Evolutionary conservation across 192 early-diverging fungal species (phyloP), one percentile per base, ranked within the genome.

Genomic region (Gaertneriomyces sp.): DNA sequence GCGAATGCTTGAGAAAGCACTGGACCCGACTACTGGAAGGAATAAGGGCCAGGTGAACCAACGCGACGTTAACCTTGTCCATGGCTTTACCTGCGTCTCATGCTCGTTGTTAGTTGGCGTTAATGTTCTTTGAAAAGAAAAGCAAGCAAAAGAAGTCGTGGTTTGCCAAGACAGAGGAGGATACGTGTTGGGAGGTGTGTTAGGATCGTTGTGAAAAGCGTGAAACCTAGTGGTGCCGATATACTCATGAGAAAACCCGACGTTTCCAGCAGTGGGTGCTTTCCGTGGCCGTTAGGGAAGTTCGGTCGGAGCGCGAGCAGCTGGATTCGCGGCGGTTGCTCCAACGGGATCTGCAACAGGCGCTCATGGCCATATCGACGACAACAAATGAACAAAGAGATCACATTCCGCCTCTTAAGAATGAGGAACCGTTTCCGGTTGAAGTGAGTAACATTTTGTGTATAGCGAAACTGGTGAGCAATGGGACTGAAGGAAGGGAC

Each of bases 361-460:
- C 60, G 8, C 65, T 79, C 0, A 43, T 57, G 42, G 60, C 64
- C 17, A 79, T 79, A 16, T 64, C 71, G 5, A 62, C 69, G 45
- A 46, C 65, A 49, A 58, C 71, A 7, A 79, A 75, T 56, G 77
- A 79, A 42, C 60, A 79, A 44, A 75, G 73, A 53, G 77, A 79
- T 49, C 74, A 79, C 62, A 66, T 79, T 7, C 77, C 77, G 9
- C 60, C 73, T 4, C 69, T 79, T 46, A 49, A 60, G 2, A 73
- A 72, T 56, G 72, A 75, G 43, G 77, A 79, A 47, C 61, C 68
- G 10, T 79, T 76, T 69, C 77, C 77, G 8, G 75, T 79, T 59
- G 73, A 72, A 63, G 70, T 66, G 38, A 6, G 51, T 52, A 68
- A 5, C n/a, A 11, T 9, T 25, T n/a, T 59, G 58, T 45, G 14